Conservation (phyloP, 345 rosid genomes). For the Salix dunnii region DNA sequence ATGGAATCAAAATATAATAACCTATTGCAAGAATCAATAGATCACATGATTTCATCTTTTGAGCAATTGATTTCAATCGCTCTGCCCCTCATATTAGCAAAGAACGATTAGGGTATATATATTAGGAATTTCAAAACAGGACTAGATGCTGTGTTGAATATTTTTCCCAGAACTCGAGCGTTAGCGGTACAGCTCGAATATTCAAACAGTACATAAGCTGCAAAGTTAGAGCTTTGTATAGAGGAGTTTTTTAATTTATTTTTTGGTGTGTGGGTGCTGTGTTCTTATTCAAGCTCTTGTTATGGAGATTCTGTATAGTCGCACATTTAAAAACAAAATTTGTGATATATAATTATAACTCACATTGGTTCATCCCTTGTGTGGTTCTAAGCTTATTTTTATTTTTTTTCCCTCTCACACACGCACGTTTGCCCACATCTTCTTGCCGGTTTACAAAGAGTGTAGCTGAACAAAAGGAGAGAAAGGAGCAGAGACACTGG, state of each 20-base stretch:
- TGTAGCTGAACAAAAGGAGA: too few species aligned
- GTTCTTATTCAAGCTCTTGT: background rate
- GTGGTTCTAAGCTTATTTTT: too few species aligned
- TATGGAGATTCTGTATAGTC: conserved; percentile 20
- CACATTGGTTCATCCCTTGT: conserved; percentile 5
- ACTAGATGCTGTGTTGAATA: background rate
- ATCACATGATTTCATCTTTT: background rate
- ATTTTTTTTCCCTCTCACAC: background rate
- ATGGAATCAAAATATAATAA: background rate
- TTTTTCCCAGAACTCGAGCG: background rate
- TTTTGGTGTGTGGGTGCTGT: background rate
- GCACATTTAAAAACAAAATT: background rate
- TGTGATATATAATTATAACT: conserved; percentile 13
- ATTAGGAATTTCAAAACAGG: background rate
- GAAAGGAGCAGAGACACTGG: too few species aligned
- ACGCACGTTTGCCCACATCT: background rate
- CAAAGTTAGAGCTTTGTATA: conserved; percentile 22
- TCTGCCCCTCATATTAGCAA: background rate
- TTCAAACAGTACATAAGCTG: conserved; percentile 31
- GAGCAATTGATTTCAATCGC: background rate
- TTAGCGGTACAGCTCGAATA: conserved; percentile 8
- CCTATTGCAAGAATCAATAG: background rate
- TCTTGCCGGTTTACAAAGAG: too few species aligned
- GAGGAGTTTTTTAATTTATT: background rate
- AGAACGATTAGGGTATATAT: background rate